Percentiles rank a stretch among this genome's conserved stretches.
phyloP scores from a whole-genome alignment of 164 flowering plant genomes.

The Annona squamosa region DNA sequence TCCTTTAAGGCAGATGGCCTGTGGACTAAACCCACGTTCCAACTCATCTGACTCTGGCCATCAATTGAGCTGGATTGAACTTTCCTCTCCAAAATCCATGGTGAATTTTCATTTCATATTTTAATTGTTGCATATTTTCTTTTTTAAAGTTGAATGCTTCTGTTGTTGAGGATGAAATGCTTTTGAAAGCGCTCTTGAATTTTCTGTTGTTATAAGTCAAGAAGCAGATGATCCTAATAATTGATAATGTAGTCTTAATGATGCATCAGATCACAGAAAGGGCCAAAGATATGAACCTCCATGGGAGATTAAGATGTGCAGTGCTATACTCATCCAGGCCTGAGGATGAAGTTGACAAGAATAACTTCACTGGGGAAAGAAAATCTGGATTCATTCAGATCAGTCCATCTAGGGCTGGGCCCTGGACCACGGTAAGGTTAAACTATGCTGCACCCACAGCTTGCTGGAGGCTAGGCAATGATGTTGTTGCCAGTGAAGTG shows the following conservation, averaged over 20 bases:
- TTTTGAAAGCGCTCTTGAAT: background rate
- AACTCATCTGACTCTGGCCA: slow-evolving; percentile 21
- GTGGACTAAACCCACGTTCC: slow-evolving; percentile 21
- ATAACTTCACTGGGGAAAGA: slow-evolving; percentile 17
- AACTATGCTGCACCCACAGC: slow-evolving; percentile 96
- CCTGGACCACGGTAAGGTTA: slow-evolving; percentile 87
- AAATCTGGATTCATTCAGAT: slow-evolving; percentile 74
- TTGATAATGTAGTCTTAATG: slow-evolving; percentile 2
- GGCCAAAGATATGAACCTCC: slow-evolving; percentile 14
- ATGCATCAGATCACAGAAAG: slow-evolving; percentile 29
- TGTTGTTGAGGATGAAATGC: background rate
- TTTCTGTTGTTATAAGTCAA: background rate
- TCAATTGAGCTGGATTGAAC: slow-evolving; percentile 53
- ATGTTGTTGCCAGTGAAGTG: slow-evolving; percentile 93
- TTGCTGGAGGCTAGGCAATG: slow-evolving; percentile 87
- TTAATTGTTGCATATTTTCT: slow-evolving; percentile 3
- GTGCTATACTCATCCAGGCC: slow-evolving; percentile 38
- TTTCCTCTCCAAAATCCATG: slow-evolving; percentile 34
- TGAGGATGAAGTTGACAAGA: slow-evolving; percentile 33
- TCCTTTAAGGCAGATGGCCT: slow-evolving; percentile 49
- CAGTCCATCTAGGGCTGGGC: slow-evolving; percentile 76
- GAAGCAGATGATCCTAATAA: slow-evolving; percentile 3
- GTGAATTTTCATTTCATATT: slow-evolving; percentile 22
- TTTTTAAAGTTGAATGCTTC: background rate
- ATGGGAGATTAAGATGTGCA: slow-evolving; percentile 61